phyloP scores from a whole-genome alignment of 73 alveolate genomes.

The Tetrahymena thermophila region DNA sequence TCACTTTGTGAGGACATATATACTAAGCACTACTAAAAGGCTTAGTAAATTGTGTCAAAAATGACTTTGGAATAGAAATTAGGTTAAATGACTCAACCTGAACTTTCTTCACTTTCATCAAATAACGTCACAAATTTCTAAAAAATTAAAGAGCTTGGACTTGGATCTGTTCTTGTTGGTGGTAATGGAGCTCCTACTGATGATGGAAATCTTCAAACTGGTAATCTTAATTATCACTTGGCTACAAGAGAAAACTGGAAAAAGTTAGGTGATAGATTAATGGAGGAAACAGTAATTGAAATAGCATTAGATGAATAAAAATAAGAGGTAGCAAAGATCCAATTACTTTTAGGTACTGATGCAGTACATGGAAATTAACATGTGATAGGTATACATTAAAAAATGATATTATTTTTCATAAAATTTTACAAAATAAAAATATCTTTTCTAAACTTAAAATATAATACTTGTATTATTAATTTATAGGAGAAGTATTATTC shows the following conservation, averaged over 20 bases:
- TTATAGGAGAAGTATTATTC: slow-evolving; percentile 12
- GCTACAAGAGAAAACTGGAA: slow-evolving; percentile 35
- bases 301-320: not conserved
- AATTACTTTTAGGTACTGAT: slow-evolving; percentile 50
- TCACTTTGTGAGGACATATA: not conserved
- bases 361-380: slow-evolving; percentile 60
- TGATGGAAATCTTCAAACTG: slow-evolving; percentile 10
- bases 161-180: slow-evolving; percentile 44
- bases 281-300: not conserved
- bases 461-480: not conserved
- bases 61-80: slow-evolving; percentile 20
- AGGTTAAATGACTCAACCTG: slow-evolving; percentile 21
- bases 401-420: no score
- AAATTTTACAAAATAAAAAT: no score
- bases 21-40: slow-evolving; percentile 8
- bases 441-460: not conserved
- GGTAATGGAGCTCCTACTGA: slow-evolving; percentile 49
- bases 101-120: not conserved
- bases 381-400: slow-evolving; percentile 8
- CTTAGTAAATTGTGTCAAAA: not conserved
- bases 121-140: slow-evolving; percentile 11
- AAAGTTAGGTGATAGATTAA: slow-evolving; percentile 9
- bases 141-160: not conserved
- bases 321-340: not conserved
- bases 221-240: not conserved